A percentile compares a stretch with the other conserved stretches of the same genome.
These are phyloP conservation scores for Phycomyces nitens DNA, from an alignment of 192 early-diverging fungal species.

Conservation along the genomic window DNA sequence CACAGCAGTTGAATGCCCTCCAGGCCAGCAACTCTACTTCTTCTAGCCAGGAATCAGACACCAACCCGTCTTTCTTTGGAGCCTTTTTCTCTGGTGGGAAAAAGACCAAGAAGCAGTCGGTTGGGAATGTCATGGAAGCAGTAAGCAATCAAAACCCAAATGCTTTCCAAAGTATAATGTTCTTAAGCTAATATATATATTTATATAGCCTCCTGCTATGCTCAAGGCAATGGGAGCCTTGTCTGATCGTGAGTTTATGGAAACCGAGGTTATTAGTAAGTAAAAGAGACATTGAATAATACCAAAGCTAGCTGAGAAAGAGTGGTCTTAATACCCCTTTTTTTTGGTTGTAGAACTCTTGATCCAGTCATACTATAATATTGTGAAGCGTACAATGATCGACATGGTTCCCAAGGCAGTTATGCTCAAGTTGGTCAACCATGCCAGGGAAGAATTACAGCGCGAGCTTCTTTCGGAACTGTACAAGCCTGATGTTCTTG, in stretches of 20 bases:
- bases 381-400: slow-evolving; percentile 95
- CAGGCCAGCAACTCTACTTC: slow-evolving; percentile 14
- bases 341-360: slow-evolving; percentile 64
- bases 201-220: slow-evolving; percentile 73
- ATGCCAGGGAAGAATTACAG: slow-evolving; percentile 92
- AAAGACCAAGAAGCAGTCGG: slow-evolving; percentile 69
- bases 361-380: slow-evolving; percentile 96
- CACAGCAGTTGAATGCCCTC: slow-evolving; percentile 1
- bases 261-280: slow-evolving; percentile 98
- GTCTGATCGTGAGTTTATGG: slow-evolving; percentile 96
- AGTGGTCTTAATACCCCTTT: background rate
- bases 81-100: slow-evolving; percentile 85
- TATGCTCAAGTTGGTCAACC: slow-evolving; percentile 94
- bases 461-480: slow-evolving; percentile 92
- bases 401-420: slow-evolving; percentile 98
- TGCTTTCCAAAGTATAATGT: background rate
- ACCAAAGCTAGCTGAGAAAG: background rate
- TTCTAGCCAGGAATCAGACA: background rate
- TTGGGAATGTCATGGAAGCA: slow-evolving; percentile 63
- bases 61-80: slow-evolving; percentile 85
- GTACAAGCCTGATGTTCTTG: slow-evolving; percentile 92
- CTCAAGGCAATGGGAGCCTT: slow-evolving; percentile 94
- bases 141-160: slow-evolving; percentile 28
- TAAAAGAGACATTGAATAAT: slow-evolving; percentile 7
- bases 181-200: slow-evolving; percentile 8